These are phyloP conservation scores for Dioszegia crocea DNA, from an alignment of 768 basidiomycete genomes.

Conservation along the genomic window DNA sequence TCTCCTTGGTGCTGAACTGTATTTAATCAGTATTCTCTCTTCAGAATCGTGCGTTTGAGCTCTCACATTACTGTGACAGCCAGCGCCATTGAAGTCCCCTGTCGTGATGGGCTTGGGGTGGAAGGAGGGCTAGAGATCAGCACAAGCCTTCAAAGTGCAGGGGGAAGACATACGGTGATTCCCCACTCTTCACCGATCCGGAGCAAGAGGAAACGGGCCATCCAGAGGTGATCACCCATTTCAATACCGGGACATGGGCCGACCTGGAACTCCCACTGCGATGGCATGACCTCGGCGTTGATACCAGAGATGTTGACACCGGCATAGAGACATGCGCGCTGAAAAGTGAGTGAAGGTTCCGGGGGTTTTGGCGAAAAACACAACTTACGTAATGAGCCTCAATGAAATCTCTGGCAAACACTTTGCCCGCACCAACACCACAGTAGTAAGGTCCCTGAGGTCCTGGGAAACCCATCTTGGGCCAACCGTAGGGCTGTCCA, in stretches of 20 bases:
- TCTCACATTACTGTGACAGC: slow-evolving; percentile 96
- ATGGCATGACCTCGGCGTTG: slow-evolving; percentile 99
- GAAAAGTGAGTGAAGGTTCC: slow-evolving; percentile 21
- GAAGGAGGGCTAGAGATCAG: slow-evolving; percentile 71
- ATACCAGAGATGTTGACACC: slow-evolving; percentile 98
- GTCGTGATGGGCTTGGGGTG: slow-evolving; percentile 92
- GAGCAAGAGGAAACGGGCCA: slow-evolving; percentile 92
- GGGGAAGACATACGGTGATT: slow-evolving; percentile 57
- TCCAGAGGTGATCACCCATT: slow-evolving; percentile 99
- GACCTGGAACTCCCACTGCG: slow-evolving; percentile 99
- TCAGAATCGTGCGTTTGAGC: no score
- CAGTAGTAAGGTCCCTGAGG: slow-evolving; percentile 99
- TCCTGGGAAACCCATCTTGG: slow-evolving; percentile 98
- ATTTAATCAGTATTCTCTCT: no score
- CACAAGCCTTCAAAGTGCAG: neutral
- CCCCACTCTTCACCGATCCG: slow-evolving; percentile 98
- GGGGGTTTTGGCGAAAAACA: neutral
- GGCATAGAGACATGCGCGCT: slow-evolving; percentile 69
- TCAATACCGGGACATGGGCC: slow-evolving; percentile 96
- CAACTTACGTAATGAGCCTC: slow-evolving; percentile 80
- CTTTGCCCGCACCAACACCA: slow-evolving; percentile 98
- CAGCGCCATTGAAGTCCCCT: slow-evolving; percentile 99
- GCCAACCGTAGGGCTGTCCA: slow-evolving; percentile 89
- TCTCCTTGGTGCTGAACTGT: slow-evolving; percentile 88
- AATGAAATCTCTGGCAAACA: slow-evolving; percentile 95